phyloP scores from a whole-genome alignment of 2,329 filamentous ascomycete genomes.

The Ceratocystiopsis minuta region DNA sequence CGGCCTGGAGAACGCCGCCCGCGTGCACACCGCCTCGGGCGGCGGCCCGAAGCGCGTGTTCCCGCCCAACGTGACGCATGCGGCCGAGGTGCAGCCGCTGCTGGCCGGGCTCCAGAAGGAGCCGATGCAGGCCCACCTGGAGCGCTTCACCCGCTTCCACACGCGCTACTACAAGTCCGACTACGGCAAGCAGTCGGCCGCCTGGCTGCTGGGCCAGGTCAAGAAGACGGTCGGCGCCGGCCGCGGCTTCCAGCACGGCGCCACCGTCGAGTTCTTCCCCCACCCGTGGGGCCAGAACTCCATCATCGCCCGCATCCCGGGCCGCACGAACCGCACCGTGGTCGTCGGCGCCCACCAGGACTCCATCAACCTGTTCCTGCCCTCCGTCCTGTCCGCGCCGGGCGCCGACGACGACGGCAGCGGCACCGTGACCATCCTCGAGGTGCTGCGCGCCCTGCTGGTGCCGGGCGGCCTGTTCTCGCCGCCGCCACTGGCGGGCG shows the following conservation, averaged over 20 bases:
- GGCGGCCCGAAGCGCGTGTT: conserved; percentile 48
- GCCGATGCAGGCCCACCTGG: conserved; percentile 60
- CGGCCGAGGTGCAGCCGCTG: conserved; percentile 49
- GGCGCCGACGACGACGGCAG: conserved; percentile 93
- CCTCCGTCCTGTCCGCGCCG: conserved; percentile 65
- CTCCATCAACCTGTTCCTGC: conserved; percentile 83
- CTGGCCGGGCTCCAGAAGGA: conserved; percentile 52
- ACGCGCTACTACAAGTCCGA: conserved; percentile 65
- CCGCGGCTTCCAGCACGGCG: conserved; percentile 47
- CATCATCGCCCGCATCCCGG: conserved; percentile 82
- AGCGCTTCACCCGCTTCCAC: conserved; percentile 62
- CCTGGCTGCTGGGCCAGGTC: conserved; percentile 68
- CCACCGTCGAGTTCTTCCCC: conserved; percentile 53
- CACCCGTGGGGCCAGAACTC: conserved; percentile 83
- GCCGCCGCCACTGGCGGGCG: too few species aligned
- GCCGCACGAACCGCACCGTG: conserved; percentile 65
- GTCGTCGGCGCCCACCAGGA: conserved; percentile 89
- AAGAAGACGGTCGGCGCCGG: conserved; percentile 51
- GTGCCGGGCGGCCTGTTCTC: too few species aligned
- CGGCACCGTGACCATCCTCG: conserved; percentile 84
- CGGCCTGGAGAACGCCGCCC: conserved; percentile 24
- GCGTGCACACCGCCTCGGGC: conserved; percentile 23
- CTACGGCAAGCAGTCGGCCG: conserved; percentile 65
- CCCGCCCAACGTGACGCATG: conserved; percentile 25
- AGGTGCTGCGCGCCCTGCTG: conserved; percentile 69